phyloP scores from a whole-genome alignment of 1,284 basidiomycete species.

The Xerocomus nothofagi region DNA sequence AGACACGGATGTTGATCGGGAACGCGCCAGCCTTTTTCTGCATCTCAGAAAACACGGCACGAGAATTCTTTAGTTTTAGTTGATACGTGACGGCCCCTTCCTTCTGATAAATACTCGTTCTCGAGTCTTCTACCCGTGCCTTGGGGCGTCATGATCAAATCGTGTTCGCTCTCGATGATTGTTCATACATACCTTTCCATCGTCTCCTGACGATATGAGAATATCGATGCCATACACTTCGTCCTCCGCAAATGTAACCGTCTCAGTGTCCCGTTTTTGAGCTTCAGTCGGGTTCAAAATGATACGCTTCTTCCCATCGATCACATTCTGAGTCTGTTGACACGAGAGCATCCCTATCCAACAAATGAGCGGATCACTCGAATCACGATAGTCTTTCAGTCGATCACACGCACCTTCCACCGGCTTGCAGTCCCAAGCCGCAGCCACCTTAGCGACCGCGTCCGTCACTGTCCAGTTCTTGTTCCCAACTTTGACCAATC shows the following conservation, averaged over 20 bases:
- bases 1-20: conserved; percentile 92
- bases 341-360: conserved; percentile 82
- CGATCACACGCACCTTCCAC: conserved; percentile 76
- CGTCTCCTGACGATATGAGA: conserved; percentile 83
- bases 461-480: conserved; percentile 97
- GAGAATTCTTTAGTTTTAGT: conserved; percentile 96
- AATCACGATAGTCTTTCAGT: conserved; percentile 1
- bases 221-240: conserved; percentile 98
- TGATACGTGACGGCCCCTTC: conserved; percentile 89
- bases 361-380: conserved; percentile 1
- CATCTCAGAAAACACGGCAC: conserved; percentile 93
- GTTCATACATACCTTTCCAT: conserved; percentile 72
- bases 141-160: conserved; percentile 31
- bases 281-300: conserved; percentile 85
- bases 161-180: background rate
- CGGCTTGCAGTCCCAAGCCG: conserved; percentile 80
- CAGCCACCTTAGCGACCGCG: conserved; percentile 72
- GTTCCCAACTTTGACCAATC: conserved; percentile 83
- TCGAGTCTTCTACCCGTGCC: conserved; percentile 85
- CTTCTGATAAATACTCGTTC: conserved; percentile 93
- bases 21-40: conserved; percentile 98
- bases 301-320: conserved; percentile 96
- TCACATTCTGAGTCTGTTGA: conserved; percentile 90
- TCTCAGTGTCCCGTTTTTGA: conserved; percentile 84
- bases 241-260: conserved; percentile 84